Conservation (phyloP, 805 yeast species). For the Lipomyces chichibuensis region DNA sequence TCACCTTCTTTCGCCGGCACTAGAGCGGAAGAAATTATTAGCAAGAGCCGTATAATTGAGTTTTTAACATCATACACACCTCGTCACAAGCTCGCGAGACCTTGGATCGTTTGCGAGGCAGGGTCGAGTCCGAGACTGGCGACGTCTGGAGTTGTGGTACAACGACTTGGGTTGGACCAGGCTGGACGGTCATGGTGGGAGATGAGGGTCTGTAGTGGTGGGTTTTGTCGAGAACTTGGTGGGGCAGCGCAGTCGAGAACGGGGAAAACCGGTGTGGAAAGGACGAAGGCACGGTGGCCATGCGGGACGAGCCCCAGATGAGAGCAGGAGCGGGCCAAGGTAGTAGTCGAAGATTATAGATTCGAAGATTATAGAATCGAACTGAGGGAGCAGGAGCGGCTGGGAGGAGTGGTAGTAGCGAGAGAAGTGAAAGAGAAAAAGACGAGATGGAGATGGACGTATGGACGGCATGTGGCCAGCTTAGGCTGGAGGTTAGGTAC, state of each 20-base stretch:
- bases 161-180: not conserved
- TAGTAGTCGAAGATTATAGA: not conserved
- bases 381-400: not conserved
- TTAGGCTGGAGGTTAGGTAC: too few species aligned
- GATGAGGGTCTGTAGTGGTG: not conserved
- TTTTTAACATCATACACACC: conserved; percentile 32
- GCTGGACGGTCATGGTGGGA: not conserved
- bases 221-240: not conserved
- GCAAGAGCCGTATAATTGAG: not conserved
- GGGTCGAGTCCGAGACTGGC: not conserved
- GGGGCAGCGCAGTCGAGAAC: not conserved
- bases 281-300: not conserved
- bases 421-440: too few species aligned
- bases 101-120: conserved; percentile 55
- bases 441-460: too few species aligned
- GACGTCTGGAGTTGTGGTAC: not conserved
- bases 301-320: conserved; percentile 5
- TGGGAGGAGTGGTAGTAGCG: too few species aligned
- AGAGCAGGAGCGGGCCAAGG: not conserved
- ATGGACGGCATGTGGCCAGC: too few species aligned
- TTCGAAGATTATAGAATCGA: too few species aligned
- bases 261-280: not conserved
- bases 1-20: conserved; percentile 50
- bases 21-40: conserved; percentile 25
- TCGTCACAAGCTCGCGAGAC: conserved; percentile 63